Evolutionary conservation across 2,329 filamentous ascomycete species (phyloP), one percentile per base, ranked within the genome.

Genomic region (Aspergillus fumigatus): DNA sequence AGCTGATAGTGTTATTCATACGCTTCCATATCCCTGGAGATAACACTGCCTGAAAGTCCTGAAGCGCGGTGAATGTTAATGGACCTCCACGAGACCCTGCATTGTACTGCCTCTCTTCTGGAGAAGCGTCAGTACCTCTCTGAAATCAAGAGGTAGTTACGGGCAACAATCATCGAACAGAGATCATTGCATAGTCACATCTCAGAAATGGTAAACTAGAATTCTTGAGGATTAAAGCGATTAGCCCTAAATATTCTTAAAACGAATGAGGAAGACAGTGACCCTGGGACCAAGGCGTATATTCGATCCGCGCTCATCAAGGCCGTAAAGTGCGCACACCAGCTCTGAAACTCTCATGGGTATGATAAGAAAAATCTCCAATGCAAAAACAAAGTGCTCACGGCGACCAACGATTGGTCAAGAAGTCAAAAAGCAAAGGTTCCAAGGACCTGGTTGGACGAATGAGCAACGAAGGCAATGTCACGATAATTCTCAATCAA

Each of bases 281-380:
- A 50, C 41, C 35, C 40, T 47, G 55, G 55, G 51, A 59, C 55
- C 29, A 61, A 60, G 54, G 56, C 58, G 55, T 61, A 57, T 59
- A 53, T 61, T 63, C 58, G 61, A 58, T 55, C 54, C 59, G 62
- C 60, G 58, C 51, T 55, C 53, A 55, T 50, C 64, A 58, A 59
- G 51, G 48, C 40, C 52, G 53, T 50, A 41, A 53, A 41, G 53
- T 54, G 54, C 59, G 57, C 49, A 59, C 50, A 56, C 58, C 61
- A 55, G 56, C 59, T 59, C 54, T 63, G 61, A 65, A 67, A 67
- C 62, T 63, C 58, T 63, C 58, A 66, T 62, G 65, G 64, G 64
- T 66, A 67, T 67, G 65, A 65, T 53, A 59, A 61, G 59, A 54
- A 55, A 64, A 57, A 61, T 59, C 56, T 63, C 53, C 59, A 58